Conservation (phyloP, 345 rosid genomes). For the Linum usitatissimum region DNA sequence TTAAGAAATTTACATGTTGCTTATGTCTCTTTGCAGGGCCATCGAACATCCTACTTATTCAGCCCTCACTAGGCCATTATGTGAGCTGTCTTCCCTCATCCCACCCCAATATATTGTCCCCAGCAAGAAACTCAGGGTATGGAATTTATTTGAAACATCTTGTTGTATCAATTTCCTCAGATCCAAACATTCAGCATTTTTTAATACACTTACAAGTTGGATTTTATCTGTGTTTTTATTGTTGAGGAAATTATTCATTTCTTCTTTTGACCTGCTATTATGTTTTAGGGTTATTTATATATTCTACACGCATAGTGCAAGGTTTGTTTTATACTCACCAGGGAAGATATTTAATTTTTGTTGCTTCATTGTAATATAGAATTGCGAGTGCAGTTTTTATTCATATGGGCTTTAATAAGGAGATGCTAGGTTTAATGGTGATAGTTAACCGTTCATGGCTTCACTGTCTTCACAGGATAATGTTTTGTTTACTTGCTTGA, state of each 20-base stretch:
- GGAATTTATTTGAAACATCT: conserved; percentile 13
- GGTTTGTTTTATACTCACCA: not conserved
- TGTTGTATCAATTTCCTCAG: not conserved
- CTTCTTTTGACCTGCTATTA: not conserved
- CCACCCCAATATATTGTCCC: conserved; percentile 85
- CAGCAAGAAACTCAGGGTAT: conserved; percentile 89
- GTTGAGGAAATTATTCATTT: not conserved
- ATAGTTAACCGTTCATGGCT: not conserved
- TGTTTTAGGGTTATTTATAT: too few relatives aligned
- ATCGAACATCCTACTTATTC: conserved; percentile 97
- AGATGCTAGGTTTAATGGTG: not conserved
- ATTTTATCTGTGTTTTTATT: not conserved
- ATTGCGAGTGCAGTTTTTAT: not conserved
- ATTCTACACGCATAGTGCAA: too few relatives aligned
- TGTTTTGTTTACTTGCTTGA: not conserved
- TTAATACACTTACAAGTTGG: not conserved
- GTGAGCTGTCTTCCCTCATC: conserved; percentile 89
- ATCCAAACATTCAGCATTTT: not conserved
- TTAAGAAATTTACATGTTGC: not conserved
- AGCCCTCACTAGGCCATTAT: conserved; percentile 90
- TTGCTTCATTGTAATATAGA: too few relatives aligned
- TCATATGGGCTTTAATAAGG: not conserved
- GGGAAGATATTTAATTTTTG: not conserved
- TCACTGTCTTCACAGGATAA: not conserved
- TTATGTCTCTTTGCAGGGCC: conserved; percentile 50